phyloP scores from a whole-genome alignment of 257 asterid species.

The Plantago elongata region DNA sequence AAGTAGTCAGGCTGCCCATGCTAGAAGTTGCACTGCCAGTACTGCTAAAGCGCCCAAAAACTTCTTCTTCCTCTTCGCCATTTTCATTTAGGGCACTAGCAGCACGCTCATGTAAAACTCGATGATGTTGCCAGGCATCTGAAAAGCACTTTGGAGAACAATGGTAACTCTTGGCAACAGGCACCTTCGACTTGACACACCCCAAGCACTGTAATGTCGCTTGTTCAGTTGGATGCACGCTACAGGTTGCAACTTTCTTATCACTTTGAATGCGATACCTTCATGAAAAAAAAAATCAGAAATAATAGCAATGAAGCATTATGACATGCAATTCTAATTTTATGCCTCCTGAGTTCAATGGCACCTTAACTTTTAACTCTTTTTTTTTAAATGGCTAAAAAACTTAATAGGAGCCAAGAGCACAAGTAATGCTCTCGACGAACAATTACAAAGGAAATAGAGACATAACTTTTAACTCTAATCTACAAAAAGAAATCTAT shows the following conservation, averaged over 20 bases:
- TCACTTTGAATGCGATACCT: slow-evolving; percentile 98
- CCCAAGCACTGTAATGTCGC: slow-evolving; percentile 94
- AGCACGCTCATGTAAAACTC: slow-evolving; percentile 90
- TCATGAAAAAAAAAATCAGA: slow-evolving; percentile 18
- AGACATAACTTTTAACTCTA: no score
- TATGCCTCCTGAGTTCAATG: neutral
- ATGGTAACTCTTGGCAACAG: slow-evolving; percentile 83
- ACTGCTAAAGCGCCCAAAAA: slow-evolving; percentile 75
- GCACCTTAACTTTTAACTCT: neutral
- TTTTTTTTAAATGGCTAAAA: no score
- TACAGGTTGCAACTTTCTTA: slow-evolving; percentile 76
- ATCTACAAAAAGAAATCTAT: neutral
- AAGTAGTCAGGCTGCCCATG: slow-evolving; percentile 34
- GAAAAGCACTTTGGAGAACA: slow-evolving; percentile 90
- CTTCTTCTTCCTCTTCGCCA: slow-evolving; percentile 89
- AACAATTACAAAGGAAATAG: no score
- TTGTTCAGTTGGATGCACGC: slow-evolving; percentile 91
- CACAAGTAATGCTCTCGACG: no score
- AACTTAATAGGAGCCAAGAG: no score
- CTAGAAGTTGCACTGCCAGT: slow-evolving; percentile 58
- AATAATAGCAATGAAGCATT: neutral
- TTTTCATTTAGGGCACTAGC: slow-evolving; percentile 67
- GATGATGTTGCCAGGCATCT: slow-evolving; percentile 96
- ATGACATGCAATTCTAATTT: neutral
- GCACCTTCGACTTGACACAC: slow-evolving; percentile 84